Conservation (phyloP, 2,329 filamentous ascomycete genomes). For the Cladosporium sp. region DNA sequence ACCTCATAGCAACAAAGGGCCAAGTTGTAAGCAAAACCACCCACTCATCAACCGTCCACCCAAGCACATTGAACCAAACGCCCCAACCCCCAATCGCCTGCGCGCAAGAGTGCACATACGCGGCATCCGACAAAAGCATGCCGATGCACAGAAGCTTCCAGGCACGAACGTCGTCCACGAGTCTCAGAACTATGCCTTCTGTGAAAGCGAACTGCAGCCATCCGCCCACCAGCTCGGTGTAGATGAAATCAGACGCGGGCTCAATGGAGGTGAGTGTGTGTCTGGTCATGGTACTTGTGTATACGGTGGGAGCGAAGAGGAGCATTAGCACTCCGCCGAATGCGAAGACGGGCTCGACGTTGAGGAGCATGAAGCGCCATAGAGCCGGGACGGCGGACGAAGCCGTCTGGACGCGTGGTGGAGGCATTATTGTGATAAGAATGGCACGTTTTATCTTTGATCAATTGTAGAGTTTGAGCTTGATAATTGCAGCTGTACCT, state of each 20-base stretch:
- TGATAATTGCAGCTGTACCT: no score
- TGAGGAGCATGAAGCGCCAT: slow-evolving; percentile 26
- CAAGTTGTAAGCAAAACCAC: slow-evolving; percentile 24
- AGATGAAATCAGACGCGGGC: slow-evolving; percentile 24
- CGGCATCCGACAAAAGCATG: slow-evolving; percentile 24
- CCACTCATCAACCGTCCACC: slow-evolving; percentile 28
- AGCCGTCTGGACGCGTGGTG: slow-evolving; percentile 16
- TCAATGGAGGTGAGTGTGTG: slow-evolving; percentile 19
- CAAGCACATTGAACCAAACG: slow-evolving; percentile 18
- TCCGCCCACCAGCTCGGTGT: slow-evolving; percentile 27
- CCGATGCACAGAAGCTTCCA: slow-evolving; percentile 27
- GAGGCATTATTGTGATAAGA: no score
- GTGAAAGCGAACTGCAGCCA: slow-evolving; percentile 29
- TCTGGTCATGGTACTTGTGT: slow-evolving; percentile 23
- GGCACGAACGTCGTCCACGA: slow-evolving; percentile 27
- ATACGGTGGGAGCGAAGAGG: slow-evolving; percentile 19
- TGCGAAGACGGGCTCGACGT: slow-evolving; percentile 26
- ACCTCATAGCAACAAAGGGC: slow-evolving; percentile 26
- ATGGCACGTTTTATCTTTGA: no score
- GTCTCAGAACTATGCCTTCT: slow-evolving; percentile 24
- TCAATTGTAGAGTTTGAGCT: no score
- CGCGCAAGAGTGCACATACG: slow-evolving; percentile 25
- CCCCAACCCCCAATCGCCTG: slow-evolving; percentile 28
- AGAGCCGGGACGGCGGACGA: slow-evolving; percentile 21
- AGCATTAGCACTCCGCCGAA: slow-evolving; percentile 23